Percentiles rank a stretch among this genome's conserved stretches.
These are phyloP conservation scores for Phytophthora fragariaefolia DNA, from an alignment of 352 stramenopile species.

Conservation along the genomic window DNA sequence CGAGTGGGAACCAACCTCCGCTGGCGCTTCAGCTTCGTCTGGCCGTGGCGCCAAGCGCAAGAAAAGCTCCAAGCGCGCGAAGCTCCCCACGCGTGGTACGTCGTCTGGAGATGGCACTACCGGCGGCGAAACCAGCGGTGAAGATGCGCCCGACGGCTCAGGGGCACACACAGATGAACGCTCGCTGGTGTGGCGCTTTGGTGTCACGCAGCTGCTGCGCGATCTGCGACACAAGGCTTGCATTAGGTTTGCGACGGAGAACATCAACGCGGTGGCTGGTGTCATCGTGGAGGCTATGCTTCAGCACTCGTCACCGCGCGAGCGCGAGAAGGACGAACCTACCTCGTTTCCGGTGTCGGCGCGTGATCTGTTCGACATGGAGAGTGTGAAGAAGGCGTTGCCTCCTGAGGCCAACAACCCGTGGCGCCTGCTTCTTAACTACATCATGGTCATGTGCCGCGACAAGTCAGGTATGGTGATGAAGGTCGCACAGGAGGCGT, in stretches of 20 bases:
- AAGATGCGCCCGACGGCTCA: constrained; percentile 32
- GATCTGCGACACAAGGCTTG: constrained; percentile 82
- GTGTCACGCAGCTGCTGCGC: constrained; percentile 80
- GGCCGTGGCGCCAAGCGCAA: constrained; percentile 60
- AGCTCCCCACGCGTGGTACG: constrained; percentile 71
- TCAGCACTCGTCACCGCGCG: constrained; percentile 76
- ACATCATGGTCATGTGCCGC: constrained; percentile 90
- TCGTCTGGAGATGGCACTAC: constrained; percentile 25
- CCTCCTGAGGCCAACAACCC: constrained; percentile 81
- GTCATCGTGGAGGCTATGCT: constrained; percentile 86
- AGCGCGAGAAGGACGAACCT: constrained; percentile 82
- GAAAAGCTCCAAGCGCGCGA: constrained; percentile 78
- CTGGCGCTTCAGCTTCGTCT: constrained; percentile 32
- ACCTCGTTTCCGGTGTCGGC: constrained; percentile 81
- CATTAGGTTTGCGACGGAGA: constrained; percentile 84
- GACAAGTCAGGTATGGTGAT: constrained; percentile 91
- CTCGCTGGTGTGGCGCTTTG: constrained; percentile 83
- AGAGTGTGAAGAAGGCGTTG: constrained; percentile 72
- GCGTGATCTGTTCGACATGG: constrained; percentile 76
- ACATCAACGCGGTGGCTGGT: constrained; percentile 85
- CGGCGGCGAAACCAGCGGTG: constrained; percentile 40
- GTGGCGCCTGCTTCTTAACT: constrained; percentile 87
- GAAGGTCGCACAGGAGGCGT: constrained; percentile 76
- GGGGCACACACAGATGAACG: constrained; percentile 59
- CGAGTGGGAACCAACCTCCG: constrained; percentile 59